Evolutionary conservation across 208 protist genomes (phyloP), one percentile per base, ranked within the genome.

Genomic region (Acanthamoeba lenticulata): DNA sequence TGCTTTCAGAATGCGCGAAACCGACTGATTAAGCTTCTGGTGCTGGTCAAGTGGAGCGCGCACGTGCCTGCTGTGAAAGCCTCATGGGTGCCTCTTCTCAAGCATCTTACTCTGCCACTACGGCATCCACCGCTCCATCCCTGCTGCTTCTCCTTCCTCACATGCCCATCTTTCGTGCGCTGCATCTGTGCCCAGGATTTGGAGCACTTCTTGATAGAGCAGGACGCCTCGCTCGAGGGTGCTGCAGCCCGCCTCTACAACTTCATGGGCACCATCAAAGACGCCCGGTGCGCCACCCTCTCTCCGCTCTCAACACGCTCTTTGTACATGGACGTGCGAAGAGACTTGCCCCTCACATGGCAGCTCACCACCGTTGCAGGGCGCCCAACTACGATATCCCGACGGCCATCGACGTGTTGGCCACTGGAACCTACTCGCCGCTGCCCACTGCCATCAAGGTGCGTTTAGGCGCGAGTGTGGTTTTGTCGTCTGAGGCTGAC

Each of bases 311-410:
- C 0, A 19, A 47, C 2, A 21, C 24, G 34, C 69, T 90, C 7
- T 36, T 85, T 47, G 34, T 81, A 19, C 27, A 11, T 32, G 19
- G 57, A 24, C 24, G 57, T n/a, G 24, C 19, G 19, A 65, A n/a
- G 57, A n/a, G 57, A 24, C 57, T n/a, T 65, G 21, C 19, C 40
- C 5, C 27, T 85, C 27, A n/a, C 24, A 6, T 85, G 24, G 44
- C 36, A 24, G 6, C 32, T 24, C 27, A 15, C 32, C 34, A 72
- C 19, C 40, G 32, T 5, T 34, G 17, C 29, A 92, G 88, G 38
- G 91, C 94, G 45, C 94, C 94, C 44, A 88, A 95, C 24, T 95
- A 95, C 67, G 94, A 95, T 72, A 65, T 95, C 27, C 83, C 91
- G 4, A 95, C 94, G 13, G 94, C 94, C 5, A 95, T 95, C 1